phyloP scores from a whole-genome alignment of 805 yeast genomes.

The Candida alai region DNA sequence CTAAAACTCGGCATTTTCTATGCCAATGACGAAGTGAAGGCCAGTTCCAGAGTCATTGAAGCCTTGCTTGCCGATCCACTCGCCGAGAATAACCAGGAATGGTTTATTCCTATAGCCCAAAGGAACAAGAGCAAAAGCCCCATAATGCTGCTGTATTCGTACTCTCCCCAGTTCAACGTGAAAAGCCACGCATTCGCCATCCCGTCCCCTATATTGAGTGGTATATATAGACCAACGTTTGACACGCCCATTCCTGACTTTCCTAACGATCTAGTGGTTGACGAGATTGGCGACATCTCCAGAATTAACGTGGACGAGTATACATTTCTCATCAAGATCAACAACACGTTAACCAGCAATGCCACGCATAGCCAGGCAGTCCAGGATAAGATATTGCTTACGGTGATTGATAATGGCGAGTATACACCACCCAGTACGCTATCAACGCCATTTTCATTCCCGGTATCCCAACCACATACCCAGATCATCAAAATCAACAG shows the following conservation, averaged over 20 bases:
- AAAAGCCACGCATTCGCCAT: slow-evolving; percentile 1
- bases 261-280: slow-evolving; percentile 13
- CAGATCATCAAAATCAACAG: slow-evolving; percentile 34
- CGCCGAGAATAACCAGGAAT: slow-evolving; percentile 24
- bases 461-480: slow-evolving; percentile 11
- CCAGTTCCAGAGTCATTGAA: slow-evolving; percentile 30
- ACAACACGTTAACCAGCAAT: slow-evolving; percentile 11
- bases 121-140: slow-evolving; percentile 19
- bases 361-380: slow-evolving; percentile 10
- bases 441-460: slow-evolving; percentile 21
- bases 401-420: slow-evolving; percentile 35
- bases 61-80: slow-evolving; percentile 39
- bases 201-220: slow-evolving; percentile 11
- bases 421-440: slow-evolving; percentile 35
- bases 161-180: slow-evolving; percentile 5
- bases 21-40: slow-evolving; percentile 18
- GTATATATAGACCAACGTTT: slow-evolving; percentile 5
- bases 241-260: slow-evolving; percentile 2
- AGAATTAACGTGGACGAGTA: slow-evolving; percentile 9
- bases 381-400: slow-evolving; percentile 25
- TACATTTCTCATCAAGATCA: slow-evolving; percentile 4
- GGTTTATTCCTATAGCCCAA: slow-evolving; percentile 25
- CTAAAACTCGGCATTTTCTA: slow-evolving; percentile 33
- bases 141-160: slow-evolving; percentile 14
- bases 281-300: slow-evolving; percentile 12